Evolutionary conservation across 768 basidiomycete species (phyloP).

Genomic region (Pulveroboletus frians): DNA sequence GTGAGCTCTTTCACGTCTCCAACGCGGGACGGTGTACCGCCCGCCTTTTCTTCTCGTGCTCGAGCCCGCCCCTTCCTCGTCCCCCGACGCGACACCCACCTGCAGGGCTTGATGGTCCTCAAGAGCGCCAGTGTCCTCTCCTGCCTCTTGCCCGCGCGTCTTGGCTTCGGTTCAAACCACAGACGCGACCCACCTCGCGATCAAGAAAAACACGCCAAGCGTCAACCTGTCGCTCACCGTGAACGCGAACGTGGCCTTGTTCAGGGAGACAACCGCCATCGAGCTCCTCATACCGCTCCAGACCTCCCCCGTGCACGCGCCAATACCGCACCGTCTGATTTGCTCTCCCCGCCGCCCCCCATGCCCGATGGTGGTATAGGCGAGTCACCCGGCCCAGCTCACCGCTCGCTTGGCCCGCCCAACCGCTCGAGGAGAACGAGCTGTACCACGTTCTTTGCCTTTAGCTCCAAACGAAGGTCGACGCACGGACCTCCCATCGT

Average conservation of each 20-base stretch:
- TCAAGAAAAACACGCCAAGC: slow-evolving; percentile 13
- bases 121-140: slow-evolving; percentile 30
- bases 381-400: slow-evolving; percentile 46
- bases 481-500: slow-evolving; percentile 18
- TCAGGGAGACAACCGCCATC: slow-evolving; percentile 23
- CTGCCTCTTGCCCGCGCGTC: slow-evolving; percentile 37
- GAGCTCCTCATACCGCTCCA: slow-evolving; percentile 24
- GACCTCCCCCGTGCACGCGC: slow-evolving; percentile 25
- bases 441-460: slow-evolving; percentile 26
- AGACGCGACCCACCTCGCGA: slow-evolving; percentile 8
- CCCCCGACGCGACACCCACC: no score
- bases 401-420: slow-evolving; percentile 16
- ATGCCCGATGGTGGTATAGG: slow-evolving; percentile 57
- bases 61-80: not conserved
- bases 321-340: slow-evolving; percentile 21
- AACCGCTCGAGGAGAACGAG: slow-evolving; percentile 42
- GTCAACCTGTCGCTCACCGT: no score
- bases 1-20: not conserved
- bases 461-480: slow-evolving; percentile 24
- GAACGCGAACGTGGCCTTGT: no score
- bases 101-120: slow-evolving; percentile 38
- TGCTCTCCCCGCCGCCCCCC: slow-evolving; percentile 38
- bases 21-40: slow-evolving; percentile 6
- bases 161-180: slow-evolving; percentile 24
- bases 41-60: not conserved